Percentiles rank a stretch among this genome's conserved stretches.
Conservation (phyloP, 2,329 filamentous ascomycete genomes). For the Colletotrichum limetticola region DNA sequence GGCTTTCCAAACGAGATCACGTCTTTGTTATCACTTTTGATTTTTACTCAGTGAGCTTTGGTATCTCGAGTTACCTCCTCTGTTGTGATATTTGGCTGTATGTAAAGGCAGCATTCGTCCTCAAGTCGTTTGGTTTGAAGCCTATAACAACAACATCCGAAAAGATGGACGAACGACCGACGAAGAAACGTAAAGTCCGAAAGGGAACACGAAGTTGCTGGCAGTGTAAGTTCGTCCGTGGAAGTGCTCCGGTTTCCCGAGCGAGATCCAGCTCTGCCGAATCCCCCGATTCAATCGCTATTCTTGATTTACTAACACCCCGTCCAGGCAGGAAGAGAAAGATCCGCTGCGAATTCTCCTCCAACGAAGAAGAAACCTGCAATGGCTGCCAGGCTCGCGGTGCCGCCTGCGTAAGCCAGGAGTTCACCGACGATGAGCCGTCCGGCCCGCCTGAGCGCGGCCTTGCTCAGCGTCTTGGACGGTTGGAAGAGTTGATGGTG, state of each 20-base stretch:
- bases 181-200: slow-evolving; percentile 54
- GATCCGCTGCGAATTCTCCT: slow-evolving; percentile 58
- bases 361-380: slow-evolving; percentile 52
- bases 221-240: slow-evolving; percentile 59
- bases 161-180: slow-evolving; percentile 25
- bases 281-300: background rate
- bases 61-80: background rate
- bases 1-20: background rate
- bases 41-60: background rate
- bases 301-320: background rate
- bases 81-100: background rate
- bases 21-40: too few relatives aligned
- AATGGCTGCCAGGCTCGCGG: slow-evolving; percentile 57
- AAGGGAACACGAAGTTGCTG: slow-evolving; percentile 69
- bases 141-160: background rate
- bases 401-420: slow-evolving; percentile 58
- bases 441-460: slow-evolving; percentile 47
- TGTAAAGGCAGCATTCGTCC: background rate
- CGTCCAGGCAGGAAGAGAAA: slow-evolving; percentile 54
- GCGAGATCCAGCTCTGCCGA: background rate
- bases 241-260: background rate
- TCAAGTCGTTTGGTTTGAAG: too few relatives aligned
- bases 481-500: slow-evolving; percentile 59
- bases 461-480: slow-evolving; percentile 54
- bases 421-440: slow-evolving; percentile 49